These are phyloP conservation scores for Flaveria linearis DNA, from an alignment of 129 eudicot species.

Conservation along the genomic window DNA sequence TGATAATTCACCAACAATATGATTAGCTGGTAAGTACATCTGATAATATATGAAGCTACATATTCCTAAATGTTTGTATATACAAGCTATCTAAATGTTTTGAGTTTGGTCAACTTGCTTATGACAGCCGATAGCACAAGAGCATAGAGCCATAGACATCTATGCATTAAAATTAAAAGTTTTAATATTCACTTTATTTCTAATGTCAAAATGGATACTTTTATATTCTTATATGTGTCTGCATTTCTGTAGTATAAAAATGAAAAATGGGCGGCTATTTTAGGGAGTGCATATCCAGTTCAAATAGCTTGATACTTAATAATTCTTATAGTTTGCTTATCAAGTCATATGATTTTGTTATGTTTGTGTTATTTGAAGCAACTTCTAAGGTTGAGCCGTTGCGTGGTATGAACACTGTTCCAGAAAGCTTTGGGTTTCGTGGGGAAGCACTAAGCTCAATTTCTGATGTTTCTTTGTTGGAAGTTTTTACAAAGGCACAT, in stretches of 20 bases:
- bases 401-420: conserved; percentile 37
- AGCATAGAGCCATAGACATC: not conserved
- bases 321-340: conserved; percentile 3
- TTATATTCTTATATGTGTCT: not conserved
- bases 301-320: not conserved
- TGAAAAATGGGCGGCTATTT: not conserved
- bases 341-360: conserved; percentile 19
- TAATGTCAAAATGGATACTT: not conserved
- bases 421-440: conserved; percentile 66
- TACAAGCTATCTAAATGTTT: conserved; percentile 3
- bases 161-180: conserved; percentile 1
- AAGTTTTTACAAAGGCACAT: conserved; percentile 77
- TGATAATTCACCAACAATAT: not conserved
- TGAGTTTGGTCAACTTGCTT: conserved; percentile 10
- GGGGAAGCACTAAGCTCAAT: conserved; percentile 94
- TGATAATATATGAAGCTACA: not conserved
- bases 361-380: conserved; percentile 46
- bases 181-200: conserved; percentile 4
- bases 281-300: not conserved
- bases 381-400: conserved; percentile 66
- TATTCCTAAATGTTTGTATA: conserved; percentile 4
- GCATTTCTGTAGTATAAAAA: not conserved
- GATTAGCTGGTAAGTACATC: not conserved
- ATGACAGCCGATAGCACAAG: not conserved
- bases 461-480: conserved; percentile 81